phyloP scores from a whole-genome alignment of 2,329 filamentous ascomycete genomes.

The Xylariales sp. region DNA sequence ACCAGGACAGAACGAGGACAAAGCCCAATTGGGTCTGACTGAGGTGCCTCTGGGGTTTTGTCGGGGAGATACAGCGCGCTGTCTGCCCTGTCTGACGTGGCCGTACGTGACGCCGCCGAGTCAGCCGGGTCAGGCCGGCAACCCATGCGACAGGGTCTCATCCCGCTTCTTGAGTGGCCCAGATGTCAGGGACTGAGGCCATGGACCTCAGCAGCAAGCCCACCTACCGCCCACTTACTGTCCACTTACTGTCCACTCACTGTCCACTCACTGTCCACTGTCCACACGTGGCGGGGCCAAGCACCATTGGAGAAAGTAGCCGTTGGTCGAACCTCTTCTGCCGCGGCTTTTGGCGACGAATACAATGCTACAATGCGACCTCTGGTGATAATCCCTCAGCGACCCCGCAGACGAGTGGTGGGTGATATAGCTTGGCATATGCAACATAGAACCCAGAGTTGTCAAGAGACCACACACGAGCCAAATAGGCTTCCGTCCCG shows the following conservation, averaged over 20 bases:
- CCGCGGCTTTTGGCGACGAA: constrained; percentile 25
- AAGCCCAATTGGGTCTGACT: constrained; percentile 33
- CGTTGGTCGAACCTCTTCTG: constrained; percentile 25
- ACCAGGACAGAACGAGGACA: constrained; percentile 17
- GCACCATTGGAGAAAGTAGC: constrained; percentile 30
- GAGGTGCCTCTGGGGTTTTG: constrained; percentile 36
- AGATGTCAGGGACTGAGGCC: constrained; percentile 31
- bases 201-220: constrained; percentile 22
- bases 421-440: constrained; percentile 26
- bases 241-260: too few species aligned
- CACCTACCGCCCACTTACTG: too few species aligned
- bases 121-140: constrained; percentile 38
- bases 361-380: constrained; percentile 27
- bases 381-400: constrained; percentile 23
- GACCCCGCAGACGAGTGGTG: constrained; percentile 25
- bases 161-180: constrained; percentile 27
- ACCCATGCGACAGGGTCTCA: constrained; percentile 31
- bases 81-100: constrained; percentile 39
- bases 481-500: constrained; percentile 26
- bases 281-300: constrained; percentile 39
- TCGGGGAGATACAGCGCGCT: constrained; percentile 31
- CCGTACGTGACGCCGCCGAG: constrained; percentile 33
- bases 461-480: constrained; percentile 27
- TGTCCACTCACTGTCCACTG: constrained; percentile 28
- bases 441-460: constrained; percentile 24